These are phyloP conservation scores for Auricularia sp. DNA, from an alignment of 768 basidiomycete genomes.

Conservation along the genomic window DNA sequence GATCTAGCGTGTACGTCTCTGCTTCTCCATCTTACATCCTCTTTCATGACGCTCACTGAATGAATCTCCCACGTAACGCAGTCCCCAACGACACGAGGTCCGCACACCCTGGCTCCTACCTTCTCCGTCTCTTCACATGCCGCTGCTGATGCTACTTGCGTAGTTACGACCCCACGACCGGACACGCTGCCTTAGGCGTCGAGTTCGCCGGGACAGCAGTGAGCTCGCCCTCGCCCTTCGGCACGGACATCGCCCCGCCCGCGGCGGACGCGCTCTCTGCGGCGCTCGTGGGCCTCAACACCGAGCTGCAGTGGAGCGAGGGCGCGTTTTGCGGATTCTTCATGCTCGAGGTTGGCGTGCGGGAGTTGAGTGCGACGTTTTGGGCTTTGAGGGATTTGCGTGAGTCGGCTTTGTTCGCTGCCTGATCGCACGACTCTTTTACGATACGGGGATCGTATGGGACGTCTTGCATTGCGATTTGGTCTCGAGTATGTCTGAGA, in stretches of 20 bases:
- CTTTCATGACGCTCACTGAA: too few relatives aligned
- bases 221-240: constrained; percentile 40
- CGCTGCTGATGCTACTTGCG: constrained; percentile 20
- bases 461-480: too few relatives aligned
- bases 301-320: constrained; percentile 52
- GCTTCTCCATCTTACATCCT: neutral
- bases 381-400: constrained; percentile 43
- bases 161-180: constrained; percentile 41
- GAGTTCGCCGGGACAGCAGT: constrained; percentile 58
- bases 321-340: constrained; percentile 52
- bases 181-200: constrained; percentile 42
- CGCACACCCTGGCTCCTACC: too few relatives aligned
- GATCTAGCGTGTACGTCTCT: constrained; percentile 40
- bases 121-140: too few relatives aligned
- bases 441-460: too few relatives aligned
- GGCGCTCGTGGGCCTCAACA: constrained; percentile 30
- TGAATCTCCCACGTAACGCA: constrained; percentile 13
- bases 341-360: constrained; percentile 37
- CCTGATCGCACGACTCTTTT: too few relatives aligned
- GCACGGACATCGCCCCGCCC: constrained; percentile 28
- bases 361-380: constrained; percentile 39
- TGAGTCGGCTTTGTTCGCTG: constrained; percentile 17
- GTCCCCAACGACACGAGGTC: constrained; percentile 40
- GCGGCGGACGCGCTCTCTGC: constrained; percentile 33
- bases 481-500: neutral